Percentiles rank a stretch among this genome's conserved stretches.
These are phyloP conservation scores for Cucurbita ficifolia DNA, from an alignment of 306 rosid genomes.

Conservation along the genomic window DNA sequence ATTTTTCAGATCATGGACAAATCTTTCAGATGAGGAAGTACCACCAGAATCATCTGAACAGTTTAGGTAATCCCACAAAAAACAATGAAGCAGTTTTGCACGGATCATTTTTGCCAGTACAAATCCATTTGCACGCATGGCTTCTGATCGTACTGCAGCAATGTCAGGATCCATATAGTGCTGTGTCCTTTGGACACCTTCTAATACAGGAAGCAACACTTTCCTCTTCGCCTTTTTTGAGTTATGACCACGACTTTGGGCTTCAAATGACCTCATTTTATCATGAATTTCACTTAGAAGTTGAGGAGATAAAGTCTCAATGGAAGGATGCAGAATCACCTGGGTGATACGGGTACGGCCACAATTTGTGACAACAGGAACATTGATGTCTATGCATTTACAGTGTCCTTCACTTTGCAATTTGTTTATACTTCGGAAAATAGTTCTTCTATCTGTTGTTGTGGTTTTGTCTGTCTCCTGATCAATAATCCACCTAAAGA, in stretches of 20 bases:
- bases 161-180: conserved; percentile 23
- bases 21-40: conserved; percentile 24
- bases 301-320: conserved; percentile 42
- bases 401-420: conserved; percentile 59
- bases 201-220: conserved; percentile 48
- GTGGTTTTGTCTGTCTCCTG: conserved; percentile 55
- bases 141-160: conserved; percentile 43
- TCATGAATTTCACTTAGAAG: conserved; percentile 64
- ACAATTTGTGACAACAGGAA: conserved; percentile 57
- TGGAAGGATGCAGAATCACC: conserved; percentile 70
- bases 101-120: conserved; percentile 88
- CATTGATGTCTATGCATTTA: conserved; percentile 44
- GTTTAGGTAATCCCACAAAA: conserved; percentile 63
- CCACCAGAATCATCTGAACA: conserved; percentile 20
- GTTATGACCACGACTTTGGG: conserved; percentile 37
- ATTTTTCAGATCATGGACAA: conserved; percentile 22
- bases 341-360: conserved; percentile 26
- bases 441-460: conserved; percentile 58
- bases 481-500: conserved; percentile 59
- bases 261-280: conserved; percentile 57
- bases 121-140: conserved; percentile 79
- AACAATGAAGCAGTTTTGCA: conserved; percentile 71
- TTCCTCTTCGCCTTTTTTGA: conserved; percentile 32
- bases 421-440: conserved; percentile 48
- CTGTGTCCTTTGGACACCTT: conserved; percentile 52